Conservation (phyloP, 768 basidiomycete genomes). For the Termitomyces sp. region DNA sequence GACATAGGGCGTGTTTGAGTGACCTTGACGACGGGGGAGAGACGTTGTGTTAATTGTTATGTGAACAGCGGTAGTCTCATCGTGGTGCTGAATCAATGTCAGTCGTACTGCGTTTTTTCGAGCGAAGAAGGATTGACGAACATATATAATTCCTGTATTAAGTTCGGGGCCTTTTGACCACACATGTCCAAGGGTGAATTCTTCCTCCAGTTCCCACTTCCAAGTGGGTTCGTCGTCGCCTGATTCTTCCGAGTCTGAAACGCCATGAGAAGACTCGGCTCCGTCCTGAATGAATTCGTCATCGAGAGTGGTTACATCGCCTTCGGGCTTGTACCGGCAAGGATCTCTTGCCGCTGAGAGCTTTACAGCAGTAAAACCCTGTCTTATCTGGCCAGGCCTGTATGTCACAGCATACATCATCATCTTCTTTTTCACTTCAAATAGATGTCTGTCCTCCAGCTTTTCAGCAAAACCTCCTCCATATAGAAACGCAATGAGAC, state of each 20-base stretch:
- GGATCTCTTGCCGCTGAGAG: slow-evolving; percentile 51
- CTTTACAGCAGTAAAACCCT: slow-evolving; percentile 39
- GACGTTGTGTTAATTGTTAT: slow-evolving; percentile 53
- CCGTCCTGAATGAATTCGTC: slow-evolving; percentile 19
- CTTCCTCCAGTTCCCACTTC: slow-evolving; percentile 69
- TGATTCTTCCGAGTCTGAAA: slow-evolving; percentile 17
- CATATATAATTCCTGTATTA: slow-evolving; percentile 54
- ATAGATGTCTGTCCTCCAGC: slow-evolving; percentile 43
- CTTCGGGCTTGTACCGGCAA: slow-evolving; percentile 34
- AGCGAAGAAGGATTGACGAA: slow-evolving; percentile 26
- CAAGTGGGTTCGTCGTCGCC: slow-evolving; percentile 41
- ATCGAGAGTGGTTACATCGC: slow-evolving; percentile 21
- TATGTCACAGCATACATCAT: slow-evolving; percentile 32
- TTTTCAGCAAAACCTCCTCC: slow-evolving; percentile 21
- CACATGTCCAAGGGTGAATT: slow-evolving; percentile 49
- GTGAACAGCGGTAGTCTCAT: slow-evolving; percentile 46
- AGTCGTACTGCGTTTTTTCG: neutral
- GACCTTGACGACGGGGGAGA: slow-evolving; percentile 50
- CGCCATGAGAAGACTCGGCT: slow-evolving; percentile 22
- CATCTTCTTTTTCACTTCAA: slow-evolving; percentile 51
- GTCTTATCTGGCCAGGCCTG: slow-evolving; percentile 48
- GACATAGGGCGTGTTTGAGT: slow-evolving; percentile 55
- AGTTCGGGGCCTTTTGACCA: slow-evolving; percentile 47
- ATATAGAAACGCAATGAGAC: slow-evolving; percentile 59
- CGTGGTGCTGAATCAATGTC: slow-evolving; percentile 40